Conservation (phyloP, 2,329 filamentous ascomycete species). For the Zymoseptoria pseudotritici region DNA sequence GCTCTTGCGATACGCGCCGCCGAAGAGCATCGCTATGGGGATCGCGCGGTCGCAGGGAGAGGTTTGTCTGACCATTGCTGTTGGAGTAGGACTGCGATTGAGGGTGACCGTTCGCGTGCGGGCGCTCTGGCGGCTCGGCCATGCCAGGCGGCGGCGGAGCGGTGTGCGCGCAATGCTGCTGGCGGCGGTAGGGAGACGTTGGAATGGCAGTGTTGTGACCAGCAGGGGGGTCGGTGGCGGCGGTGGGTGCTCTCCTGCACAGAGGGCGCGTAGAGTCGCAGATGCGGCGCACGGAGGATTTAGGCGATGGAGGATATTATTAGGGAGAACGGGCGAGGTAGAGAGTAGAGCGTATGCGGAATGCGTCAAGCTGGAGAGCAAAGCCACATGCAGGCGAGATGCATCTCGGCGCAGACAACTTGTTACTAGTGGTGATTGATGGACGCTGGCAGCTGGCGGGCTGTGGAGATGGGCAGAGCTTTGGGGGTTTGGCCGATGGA, state of each 20-base stretch:
- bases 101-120: conserved; percentile 19
- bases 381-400: background rate
- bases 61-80: conserved; percentile 13
- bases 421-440: background rate
- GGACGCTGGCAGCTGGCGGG: background rate
- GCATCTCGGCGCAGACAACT: background rate
- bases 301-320: background rate
- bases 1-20: conserved; percentile 9
- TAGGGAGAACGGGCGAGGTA: background rate
- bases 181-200: background rate
- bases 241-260: background rate
- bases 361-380: background rate
- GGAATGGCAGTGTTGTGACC: background rate
- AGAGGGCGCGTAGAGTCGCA: background rate
- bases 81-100: background rate
- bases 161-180: conserved; percentile 11
- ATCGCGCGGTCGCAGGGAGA: conserved; percentile 12
- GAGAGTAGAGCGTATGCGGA: background rate
- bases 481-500: background rate
- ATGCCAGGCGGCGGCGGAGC: conserved; percentile 18
- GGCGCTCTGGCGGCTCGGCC: conserved; percentile 23
- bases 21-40: conserved; percentile 1
- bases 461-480: background rate
- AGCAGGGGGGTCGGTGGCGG: background rate
- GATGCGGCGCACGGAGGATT: background rate